These are phyloP conservation scores for Cadophora gregata DNA, from an alignment of 2,329 filamentous ascomycete species.

Conservation along the genomic window DNA sequence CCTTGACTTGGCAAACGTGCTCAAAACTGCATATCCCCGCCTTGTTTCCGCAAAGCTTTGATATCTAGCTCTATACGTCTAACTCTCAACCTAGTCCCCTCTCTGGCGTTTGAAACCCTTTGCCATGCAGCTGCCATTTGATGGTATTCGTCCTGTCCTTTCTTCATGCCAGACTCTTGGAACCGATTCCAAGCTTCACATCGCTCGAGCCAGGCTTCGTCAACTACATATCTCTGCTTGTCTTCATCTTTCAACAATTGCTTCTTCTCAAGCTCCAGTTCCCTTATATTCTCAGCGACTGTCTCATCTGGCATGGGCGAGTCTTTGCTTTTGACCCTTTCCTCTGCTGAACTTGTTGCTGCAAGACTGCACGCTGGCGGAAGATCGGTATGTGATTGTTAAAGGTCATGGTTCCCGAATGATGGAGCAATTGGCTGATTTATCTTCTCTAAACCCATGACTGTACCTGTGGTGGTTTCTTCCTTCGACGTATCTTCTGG, in stretches of 20 bases:
- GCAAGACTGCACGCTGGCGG: not conserved
- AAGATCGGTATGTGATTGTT: not conserved
- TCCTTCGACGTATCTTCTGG: no score
- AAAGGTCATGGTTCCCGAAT: not conserved
- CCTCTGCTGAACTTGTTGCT: not conserved
- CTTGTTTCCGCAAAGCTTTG: not conserved
- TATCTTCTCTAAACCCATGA: not conserved
- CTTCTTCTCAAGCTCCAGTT: not conserved
- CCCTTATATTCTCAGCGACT: not conserved
- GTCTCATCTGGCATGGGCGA: not conserved
- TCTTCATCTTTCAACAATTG: not conserved
- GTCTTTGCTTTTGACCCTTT: not conserved
- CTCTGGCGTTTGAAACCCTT: not conserved
- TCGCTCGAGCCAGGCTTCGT: not conserved
- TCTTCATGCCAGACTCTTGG: not conserved
- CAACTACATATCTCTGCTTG: not conserved
- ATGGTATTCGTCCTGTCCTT: not conserved
- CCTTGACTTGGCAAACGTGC: no score
- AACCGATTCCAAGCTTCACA: not conserved
- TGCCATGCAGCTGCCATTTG: not conserved
- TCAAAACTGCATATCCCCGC: not conserved
- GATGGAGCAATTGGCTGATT: not conserved
- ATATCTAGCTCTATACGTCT: not conserved
- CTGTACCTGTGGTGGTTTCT: not conserved
- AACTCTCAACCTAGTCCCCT: not conserved